Evolutionary conservation across 2,329 filamentous ascomycete genomes (phyloP).

Genomic region (Beauveria brongniartii): DNA sequence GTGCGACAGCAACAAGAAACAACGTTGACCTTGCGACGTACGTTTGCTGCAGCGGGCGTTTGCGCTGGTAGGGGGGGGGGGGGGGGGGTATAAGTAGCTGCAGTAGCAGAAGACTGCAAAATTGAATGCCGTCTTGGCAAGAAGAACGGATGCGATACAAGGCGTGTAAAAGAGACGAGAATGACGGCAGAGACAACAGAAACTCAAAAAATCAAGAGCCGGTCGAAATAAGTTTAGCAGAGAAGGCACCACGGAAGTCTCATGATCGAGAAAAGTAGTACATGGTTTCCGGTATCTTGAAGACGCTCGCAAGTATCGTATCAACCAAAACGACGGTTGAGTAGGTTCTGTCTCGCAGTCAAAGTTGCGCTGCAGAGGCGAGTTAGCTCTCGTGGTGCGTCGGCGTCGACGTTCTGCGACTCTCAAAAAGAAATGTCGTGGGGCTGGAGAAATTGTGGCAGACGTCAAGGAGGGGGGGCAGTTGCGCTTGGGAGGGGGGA

Average conservation of each 20-base stretch:
- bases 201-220: constrained; percentile 10
- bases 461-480: constrained; percentile 8
- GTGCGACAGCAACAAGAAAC: not conserved
- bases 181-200: constrained; percentile 2
- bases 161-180: constrained; percentile 5
- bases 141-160: constrained; percentile 7
- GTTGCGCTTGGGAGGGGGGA: not conserved
- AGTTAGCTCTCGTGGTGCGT: not conserved
- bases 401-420: not conserved
- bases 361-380: not conserved
- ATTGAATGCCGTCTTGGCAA: not conserved
- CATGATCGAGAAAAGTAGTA: constrained; percentile 10
- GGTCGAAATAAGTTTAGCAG: constrained; percentile 10
- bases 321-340: not conserved
- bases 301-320: not conserved
- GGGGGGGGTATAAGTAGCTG: not conserved
- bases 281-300: constrained; percentile 6
- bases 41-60: constrained; percentile 1
- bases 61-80: constrained; percentile 3
- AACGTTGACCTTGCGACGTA: not conserved
- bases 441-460: constrained; percentile 9
- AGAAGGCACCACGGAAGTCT: constrained; percentile 9
- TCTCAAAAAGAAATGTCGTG: constrained; percentile 8
- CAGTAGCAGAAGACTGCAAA: not conserved
- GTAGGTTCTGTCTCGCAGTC: not conserved